Conservation (phyloP, 1,139 yeast species). For the Debaryomyces coudertii region DNA sequence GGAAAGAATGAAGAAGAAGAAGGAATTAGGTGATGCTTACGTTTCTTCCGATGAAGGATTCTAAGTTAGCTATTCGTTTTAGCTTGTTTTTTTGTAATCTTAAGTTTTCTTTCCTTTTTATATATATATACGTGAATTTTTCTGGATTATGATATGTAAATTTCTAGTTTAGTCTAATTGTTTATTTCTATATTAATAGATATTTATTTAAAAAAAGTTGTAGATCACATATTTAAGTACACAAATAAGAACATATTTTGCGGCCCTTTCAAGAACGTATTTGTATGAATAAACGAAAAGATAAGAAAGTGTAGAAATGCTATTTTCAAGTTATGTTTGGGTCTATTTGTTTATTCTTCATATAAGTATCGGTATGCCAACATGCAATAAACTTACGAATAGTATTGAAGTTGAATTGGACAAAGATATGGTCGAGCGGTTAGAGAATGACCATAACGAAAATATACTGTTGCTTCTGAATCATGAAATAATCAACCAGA, state of each 20-base stretch:
- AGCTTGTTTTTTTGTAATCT: constrained; percentile 12
- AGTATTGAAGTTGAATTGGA: background rate
- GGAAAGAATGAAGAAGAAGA: constrained; percentile 99
- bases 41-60: constrained; percentile 84
- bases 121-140: constrained; percentile 7
- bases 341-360: background rate
- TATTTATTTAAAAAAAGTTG: constrained; percentile 3
- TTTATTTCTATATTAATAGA: constrained; percentile 9
- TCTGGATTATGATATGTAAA: constrained; percentile 5
- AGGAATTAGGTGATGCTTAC: constrained; percentile 99
- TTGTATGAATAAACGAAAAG: too few species aligned
- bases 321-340: background rate
- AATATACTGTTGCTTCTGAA: background rate
- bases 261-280: background rate
- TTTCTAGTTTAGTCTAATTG: constrained; percentile 9
- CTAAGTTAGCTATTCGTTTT: constrained; percentile 20
- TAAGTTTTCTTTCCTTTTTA: constrained; percentile 11
- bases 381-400: background rate
- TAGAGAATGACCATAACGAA: background rate
- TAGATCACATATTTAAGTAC: background rate
- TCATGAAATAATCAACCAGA: background rate
- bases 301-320: background rate
- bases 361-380: background rate
- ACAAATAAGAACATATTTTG: background rate
- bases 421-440: background rate